A percentile compares a stretch with the other conserved stretches of the same genome.
Evolutionary conservation across 2,329 filamentous ascomycete genomes (phyloP).

Genomic region (Aureobasidium sp.): DNA sequence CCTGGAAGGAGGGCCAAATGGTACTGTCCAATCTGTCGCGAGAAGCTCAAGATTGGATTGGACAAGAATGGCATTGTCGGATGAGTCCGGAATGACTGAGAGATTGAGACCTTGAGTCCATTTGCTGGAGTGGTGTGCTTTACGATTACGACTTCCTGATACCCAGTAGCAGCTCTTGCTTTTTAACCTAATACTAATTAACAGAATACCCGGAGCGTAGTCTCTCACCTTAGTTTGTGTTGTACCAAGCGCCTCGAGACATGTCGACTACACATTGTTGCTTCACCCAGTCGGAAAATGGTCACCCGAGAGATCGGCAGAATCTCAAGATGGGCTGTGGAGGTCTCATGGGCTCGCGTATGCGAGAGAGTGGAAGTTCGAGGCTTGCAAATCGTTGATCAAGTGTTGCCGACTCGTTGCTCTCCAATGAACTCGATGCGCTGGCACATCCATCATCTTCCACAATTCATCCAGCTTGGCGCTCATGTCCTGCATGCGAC

Average conservation of each 20-base stretch:
- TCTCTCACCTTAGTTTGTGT: neutral
- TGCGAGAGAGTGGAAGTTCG: neutral
- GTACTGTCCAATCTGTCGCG: slow-evolving; percentile 73
- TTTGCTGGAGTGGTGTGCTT: neutral
- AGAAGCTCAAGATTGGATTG: slow-evolving; percentile 33
- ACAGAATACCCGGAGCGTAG: neutral
- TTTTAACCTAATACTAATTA: neutral
- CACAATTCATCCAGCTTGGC: neutral
- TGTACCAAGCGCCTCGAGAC: neutral
- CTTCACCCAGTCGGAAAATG: neutral
- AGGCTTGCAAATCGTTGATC: neutral
- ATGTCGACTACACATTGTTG: neutral
- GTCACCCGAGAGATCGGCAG: neutral
- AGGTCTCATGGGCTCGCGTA: neutral
- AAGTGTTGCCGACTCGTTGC: neutral
- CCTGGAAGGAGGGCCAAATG: slow-evolving; percentile 69
- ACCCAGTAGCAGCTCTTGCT: slow-evolving; percentile 8
- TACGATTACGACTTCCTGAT: slow-evolving; percentile 8
- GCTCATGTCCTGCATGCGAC: neutral
- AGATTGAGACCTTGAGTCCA: neutral
- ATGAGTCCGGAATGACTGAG: neutral
- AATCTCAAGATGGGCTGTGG: neutral
- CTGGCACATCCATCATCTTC: neutral
- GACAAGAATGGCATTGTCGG: slow-evolving; percentile 25
- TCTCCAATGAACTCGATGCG: neutral